Percentiles rank a stretch among this genome's conserved stretches.
Evolutionary conservation across 2,329 filamentous ascomycete species (phyloP).

Genomic region (Polytolypa hystricis): DNA sequence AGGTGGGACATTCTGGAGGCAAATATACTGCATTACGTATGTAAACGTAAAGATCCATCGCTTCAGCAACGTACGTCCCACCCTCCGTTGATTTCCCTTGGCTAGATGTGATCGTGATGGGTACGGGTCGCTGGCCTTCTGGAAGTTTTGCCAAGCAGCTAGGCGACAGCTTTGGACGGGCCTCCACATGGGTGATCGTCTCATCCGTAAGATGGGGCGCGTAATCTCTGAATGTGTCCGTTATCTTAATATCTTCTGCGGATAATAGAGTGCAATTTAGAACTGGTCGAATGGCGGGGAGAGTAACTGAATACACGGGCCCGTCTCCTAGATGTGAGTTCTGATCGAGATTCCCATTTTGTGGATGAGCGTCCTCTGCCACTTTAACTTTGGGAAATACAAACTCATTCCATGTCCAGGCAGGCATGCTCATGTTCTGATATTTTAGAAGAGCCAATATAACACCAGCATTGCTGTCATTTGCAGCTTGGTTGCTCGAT

Average conservation of each 20-base stretch:
- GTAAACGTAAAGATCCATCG: not conserved
- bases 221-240: not conserved
- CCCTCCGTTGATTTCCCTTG: not conserved
- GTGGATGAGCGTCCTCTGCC: not conserved
- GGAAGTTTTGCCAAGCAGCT: not conserved
- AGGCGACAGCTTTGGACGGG: not conserved
- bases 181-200: not conserved
- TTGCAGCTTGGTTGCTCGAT: not conserved
- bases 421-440: not conserved
- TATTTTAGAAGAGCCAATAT: not conserved
- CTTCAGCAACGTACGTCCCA: not conserved
- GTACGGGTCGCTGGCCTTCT: not conserved
- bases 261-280: not conserved
- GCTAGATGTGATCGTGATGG: not conserved
- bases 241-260: not conserved
- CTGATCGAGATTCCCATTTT: not conserved
- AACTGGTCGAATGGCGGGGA: not conserved
- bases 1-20: not conserved
- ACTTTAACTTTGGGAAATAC: constrained; percentile 1
- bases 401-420: constrained; percentile 2
- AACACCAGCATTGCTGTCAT: not conserved
- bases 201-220: too few species aligned
- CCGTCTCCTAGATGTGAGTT: too few species aligned
- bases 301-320: constrained; percentile 1
- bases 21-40: not conserved